These are phyloP conservation scores for Exophiala spinifera DNA, from an alignment of 2,329 filamentous ascomycete genomes.

Conservation along the genomic window DNA sequence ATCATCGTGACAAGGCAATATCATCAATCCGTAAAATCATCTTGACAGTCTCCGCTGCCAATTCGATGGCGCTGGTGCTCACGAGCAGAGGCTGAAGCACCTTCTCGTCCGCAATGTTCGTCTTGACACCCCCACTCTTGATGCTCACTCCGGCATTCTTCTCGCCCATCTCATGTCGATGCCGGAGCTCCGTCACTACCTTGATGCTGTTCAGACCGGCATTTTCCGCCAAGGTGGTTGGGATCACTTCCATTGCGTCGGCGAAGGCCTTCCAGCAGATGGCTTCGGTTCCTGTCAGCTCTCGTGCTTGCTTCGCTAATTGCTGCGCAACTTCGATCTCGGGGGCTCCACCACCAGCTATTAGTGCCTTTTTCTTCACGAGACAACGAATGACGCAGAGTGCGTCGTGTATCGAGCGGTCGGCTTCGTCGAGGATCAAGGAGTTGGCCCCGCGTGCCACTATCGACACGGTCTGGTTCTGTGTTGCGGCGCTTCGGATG, in stretches of 20 bases:
- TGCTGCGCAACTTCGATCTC: conserved; percentile 94
- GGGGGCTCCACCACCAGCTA: conserved; percentile 91
- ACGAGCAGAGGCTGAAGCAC: conserved; percentile 94
- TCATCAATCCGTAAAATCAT: conserved; percentile 75
- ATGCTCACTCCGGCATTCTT: conserved; percentile 96
- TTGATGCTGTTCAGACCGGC: conserved; percentile 98
- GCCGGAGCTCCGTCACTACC: conserved; percentile 91
- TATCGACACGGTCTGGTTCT: conserved; percentile 81
- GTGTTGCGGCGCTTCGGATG: conserved; percentile 63
- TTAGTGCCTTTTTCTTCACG: conserved; percentile 99
- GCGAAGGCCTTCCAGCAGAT: conserved; percentile 99
- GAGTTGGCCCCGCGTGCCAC: conserved; percentile 92
- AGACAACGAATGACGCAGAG: conserved; percentile 96
- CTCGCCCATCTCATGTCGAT: conserved; percentile 92
- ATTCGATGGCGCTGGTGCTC: conserved; percentile 93
- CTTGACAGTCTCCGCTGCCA: conserved; percentile 98
- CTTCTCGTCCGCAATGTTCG: conserved; percentile 94
- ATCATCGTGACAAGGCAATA: conserved; percentile 54
- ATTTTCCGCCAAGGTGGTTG: conserved; percentile 94
- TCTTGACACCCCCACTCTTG: conserved; percentile 94
- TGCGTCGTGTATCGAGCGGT: conserved; percentile 93
- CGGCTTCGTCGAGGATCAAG: conserved; percentile 93
- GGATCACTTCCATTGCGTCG: conserved; percentile 94
- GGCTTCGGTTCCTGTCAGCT: conserved; percentile 83
- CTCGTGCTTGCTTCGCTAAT: conserved; percentile 76